Evolutionary conservation across 1,284 basidiomycete species (phyloP), one percentile per base, ranked within the genome.

Genomic region (Tausonia pullulans): DNA sequence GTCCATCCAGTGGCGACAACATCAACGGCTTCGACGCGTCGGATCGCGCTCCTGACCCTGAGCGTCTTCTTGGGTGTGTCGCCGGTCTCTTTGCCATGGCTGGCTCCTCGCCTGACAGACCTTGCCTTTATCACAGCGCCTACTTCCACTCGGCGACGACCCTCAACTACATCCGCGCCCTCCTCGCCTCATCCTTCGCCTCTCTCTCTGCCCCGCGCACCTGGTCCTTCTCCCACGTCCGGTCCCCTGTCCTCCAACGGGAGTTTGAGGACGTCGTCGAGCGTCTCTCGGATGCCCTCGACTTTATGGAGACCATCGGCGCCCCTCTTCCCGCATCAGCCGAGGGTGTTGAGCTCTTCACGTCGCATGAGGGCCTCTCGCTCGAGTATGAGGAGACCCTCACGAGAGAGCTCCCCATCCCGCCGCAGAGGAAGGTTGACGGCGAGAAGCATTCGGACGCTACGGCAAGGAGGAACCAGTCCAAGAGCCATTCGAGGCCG

Each of bases 81-180:
- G 16, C 55, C 54, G n/a, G 58, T 16, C 40, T 16, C 57, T 55
- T 43, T 58, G 8, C 60, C 59, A 13, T 11, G 11, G 41, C 57
- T 56, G 44, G 27, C 27, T 27, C 27, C 10, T 27, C n/a, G 27
- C 11, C 16, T 39, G 44, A 39, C 44, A 4, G 1, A 27, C 27
- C 27, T 27, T 27, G 27, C 27, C 27, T 27, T 27, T 1, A 27
- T 27, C 9, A 49, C 68, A 91, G 88, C 69, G 92, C 95, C 3
- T 98, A 98, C 81, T 98, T 97, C 78, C 88, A 98, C 78, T 96
- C 92, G 0, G 83, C 90, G 0, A 84, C 94, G 1, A 98, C 96
- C 0, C 81, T 98, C 60, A 98, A 98, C 78, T 87, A 95, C 77
- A 83, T 98, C 67, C 87, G 95, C 16, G 84, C 86, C 3, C 81